Percentiles rank a stretch among this genome's conserved stretches.
phyloP scores from a whole-genome alignment of 2,329 filamentous ascomycete species.

The Aspergillus aculeatinus region DNA sequence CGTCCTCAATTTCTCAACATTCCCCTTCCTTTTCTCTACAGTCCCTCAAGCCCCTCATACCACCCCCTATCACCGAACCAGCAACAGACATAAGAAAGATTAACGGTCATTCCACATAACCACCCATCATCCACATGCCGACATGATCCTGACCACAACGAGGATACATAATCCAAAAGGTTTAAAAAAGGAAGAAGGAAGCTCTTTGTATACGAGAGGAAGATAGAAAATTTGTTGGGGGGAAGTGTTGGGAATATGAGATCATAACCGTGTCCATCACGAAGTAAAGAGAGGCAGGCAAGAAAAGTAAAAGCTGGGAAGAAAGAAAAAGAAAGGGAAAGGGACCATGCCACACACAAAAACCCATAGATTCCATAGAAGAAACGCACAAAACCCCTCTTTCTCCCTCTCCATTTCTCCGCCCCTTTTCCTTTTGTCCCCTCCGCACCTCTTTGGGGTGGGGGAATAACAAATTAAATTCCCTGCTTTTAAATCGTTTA shows the following conservation, averaged over 20 bases:
- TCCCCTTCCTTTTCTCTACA: conserved; percentile 8
- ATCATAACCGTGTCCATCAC: conserved; percentile 11
- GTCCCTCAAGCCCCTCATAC: neutral
- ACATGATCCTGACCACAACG: neutral
- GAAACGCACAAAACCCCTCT: conserved; percentile 13
- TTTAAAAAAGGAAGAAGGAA: conserved; percentile 4
- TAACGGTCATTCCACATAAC: conserved; percentile 9
- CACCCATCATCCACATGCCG: conserved; percentile 18
- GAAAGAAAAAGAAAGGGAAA: neutral
- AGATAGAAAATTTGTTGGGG: conserved; percentile 5
- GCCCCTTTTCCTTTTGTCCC: neutral
- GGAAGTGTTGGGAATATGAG: neutral
- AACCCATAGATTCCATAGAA: conserved; percentile 10
- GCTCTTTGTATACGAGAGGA: conserved; percentile 21
- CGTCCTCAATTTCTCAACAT: conserved; percentile 18
- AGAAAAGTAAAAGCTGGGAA: neutral
- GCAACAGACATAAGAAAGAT: neutral
- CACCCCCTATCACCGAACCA: conserved; percentile 1
- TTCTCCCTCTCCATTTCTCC: neutral
- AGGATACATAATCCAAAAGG: conserved; percentile 1
- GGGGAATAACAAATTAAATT: neutral
- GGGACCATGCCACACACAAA: neutral
- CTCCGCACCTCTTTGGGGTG: conserved; percentile 9
- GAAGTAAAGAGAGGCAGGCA: neutral
- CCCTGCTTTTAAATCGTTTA: conserved; percentile 49